A percentile compares a stretch with the other conserved stretches of the same genome.
Conservation (phyloP, 345 rosid genomes). For the Pistacia integerrima region DNA sequence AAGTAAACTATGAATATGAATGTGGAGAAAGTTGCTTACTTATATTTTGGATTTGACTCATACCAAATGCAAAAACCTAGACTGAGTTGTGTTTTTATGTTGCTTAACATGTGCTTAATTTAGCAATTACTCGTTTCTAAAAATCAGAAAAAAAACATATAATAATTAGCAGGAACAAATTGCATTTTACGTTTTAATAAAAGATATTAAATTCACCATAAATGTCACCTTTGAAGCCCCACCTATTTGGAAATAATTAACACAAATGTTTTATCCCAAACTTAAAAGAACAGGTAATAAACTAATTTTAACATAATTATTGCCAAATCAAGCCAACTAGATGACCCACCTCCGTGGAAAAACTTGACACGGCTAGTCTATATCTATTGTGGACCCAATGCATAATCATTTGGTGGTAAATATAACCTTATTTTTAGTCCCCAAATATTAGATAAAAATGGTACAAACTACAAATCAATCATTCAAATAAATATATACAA, state of each 20-base stretch:
- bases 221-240: conserved; percentile 1
- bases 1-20: no score
- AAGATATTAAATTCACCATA: background rate
- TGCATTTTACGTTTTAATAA: no score
- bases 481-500: background rate
- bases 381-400: conserved; percentile 9
- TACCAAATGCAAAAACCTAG: no score
- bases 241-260: background rate
- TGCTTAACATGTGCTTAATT: no score
- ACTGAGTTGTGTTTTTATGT: no score
- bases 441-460: background rate
- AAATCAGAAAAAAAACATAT: no score
- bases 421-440: background rate
- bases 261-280: background rate
- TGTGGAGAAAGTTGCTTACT: background rate
- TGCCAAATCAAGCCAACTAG: background rate
- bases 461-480: conserved; percentile 16
- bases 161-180: no score
- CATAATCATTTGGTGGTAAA: background rate
- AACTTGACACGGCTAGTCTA: background rate
- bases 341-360: conserved; percentile 8
- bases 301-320: background rate
- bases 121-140: no score
- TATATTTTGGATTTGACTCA: no score
- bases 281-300: background rate